Conservation (phyloP, 1,284 basidiomycete species). For the Apiotrichum domesticum region DNA sequence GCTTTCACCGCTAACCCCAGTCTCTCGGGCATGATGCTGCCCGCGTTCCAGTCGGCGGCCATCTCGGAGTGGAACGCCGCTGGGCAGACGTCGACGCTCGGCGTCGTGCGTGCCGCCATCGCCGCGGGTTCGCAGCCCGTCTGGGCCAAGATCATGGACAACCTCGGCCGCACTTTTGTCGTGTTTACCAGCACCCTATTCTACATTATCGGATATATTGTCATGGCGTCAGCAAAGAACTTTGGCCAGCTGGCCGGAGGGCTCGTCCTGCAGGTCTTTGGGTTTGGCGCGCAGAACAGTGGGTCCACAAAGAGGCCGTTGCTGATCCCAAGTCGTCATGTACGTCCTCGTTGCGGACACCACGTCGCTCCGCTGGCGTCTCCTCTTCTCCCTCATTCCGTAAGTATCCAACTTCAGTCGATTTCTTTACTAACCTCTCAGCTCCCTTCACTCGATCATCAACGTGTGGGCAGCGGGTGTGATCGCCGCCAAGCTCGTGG, state of each 20-base stretch:
- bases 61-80: constrained; percentile 4
- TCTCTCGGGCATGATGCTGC: not conserved
- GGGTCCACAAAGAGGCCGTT: not conserved
- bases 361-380: constrained; percentile 67
- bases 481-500: constrained; percentile 40
- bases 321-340: constrained; percentile 8
- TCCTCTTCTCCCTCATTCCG: constrained; percentile 52
- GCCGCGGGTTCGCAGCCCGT: constrained; percentile 67
- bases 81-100: constrained; percentile 2
- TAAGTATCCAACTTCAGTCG: constrained; percentile 31
- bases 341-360: constrained; percentile 54
- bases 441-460: constrained; percentile 55
- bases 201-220: constrained; percentile 35
- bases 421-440: constrained; percentile 55
- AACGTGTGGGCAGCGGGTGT: constrained; percentile 28
- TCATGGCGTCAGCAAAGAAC: constrained; percentile 27
- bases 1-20: not conserved
- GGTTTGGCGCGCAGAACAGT: constrained; percentile 22
- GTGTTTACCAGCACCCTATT: constrained; percentile 45
- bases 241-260: constrained; percentile 33
- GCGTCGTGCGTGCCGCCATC: constrained; percentile 42
- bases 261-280: constrained; percentile 33
- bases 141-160: constrained; percentile 71
- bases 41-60: constrained; percentile 8
- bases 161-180: constrained; percentile 53